Evolutionary conservation across 176 grass and related monocot species (phyloP), one percentile per base, ranked within the genome.

Genomic region (Ananas comosus): DNA sequence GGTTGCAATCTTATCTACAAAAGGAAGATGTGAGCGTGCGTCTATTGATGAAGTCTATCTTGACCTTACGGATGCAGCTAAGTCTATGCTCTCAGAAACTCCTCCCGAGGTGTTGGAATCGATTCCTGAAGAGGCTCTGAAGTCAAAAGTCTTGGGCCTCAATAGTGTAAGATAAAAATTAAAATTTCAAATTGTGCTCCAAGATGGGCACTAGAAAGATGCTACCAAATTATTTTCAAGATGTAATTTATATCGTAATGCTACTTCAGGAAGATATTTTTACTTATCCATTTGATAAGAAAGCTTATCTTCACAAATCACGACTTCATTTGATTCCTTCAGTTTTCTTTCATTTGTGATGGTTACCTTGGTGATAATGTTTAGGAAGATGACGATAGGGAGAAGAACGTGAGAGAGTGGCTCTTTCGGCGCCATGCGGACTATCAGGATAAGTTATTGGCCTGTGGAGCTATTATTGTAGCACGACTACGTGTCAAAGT

Each of bases 31-130:
- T 21, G 93, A 97, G 68, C 87, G 89, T 67, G 84, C 89, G 64
- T 97, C 93, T 63, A 97, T 97, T 29, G 89, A 97, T 33, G 89
- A 97, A 88, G 93, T 90, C 54, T 97, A 97, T 83, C 86, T 97
- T 76, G 93, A 97, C 69, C 89, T 97, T 70, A 97, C 86, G 51
- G 89, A 97, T 50, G 74, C 82, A 25, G 93, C 93, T 52, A 89
- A 90, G 66, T 81, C 79, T 79, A 88, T 92, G 89, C 80, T 92
- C 53, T 76, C 74, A 65, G 89, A 85, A 92, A 49, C 76, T 70
- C 84, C 86, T 17, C 84, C 84, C 3, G 74, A 87, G 64, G 64
- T 71, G 2, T 77, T 63, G 11, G 72, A 90, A 66, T 71, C 11
- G 10, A 84, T 82, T 65, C 74, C 74, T 74, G 77, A 85, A 72